Conservation (phyloP, 2,329 filamentous ascomycete genomes). For the Pezicula rhizophila region DNA sequence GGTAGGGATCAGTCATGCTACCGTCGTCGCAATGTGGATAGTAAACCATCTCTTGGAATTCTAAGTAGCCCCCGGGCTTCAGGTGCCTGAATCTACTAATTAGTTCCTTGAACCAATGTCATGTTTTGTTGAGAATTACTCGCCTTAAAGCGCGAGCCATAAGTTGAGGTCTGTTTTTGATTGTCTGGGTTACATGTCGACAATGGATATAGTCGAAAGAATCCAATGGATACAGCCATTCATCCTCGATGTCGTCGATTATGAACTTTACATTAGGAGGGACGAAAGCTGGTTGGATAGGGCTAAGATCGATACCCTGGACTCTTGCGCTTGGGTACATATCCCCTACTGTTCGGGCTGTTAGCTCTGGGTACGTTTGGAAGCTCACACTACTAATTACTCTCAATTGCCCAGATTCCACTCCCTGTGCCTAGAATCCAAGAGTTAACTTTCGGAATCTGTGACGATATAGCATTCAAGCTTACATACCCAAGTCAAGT, state of each 20-base stretch:
- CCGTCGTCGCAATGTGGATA: constrained; percentile 36
- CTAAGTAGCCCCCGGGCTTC: constrained; percentile 41
- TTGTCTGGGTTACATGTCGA: constrained; percentile 27
- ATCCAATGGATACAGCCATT: constrained; percentile 37
- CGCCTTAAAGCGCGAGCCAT: constrained; percentile 11
- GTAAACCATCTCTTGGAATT: constrained; percentile 38
- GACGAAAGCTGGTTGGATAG: constrained; percentile 59
- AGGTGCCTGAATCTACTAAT: constrained; percentile 17
- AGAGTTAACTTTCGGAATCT: no score
- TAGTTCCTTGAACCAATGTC: background rate
- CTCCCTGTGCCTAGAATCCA: constrained; percentile 40
- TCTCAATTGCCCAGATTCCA: constrained; percentile 56
- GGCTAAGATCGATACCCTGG: constrained; percentile 59
- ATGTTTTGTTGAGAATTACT: constrained; percentile 15
- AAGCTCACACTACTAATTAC: no score
- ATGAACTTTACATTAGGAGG: constrained; percentile 70
- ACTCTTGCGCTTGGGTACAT: constrained; percentile 52
- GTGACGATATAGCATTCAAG: no score
- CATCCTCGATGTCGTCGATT: constrained; percentile 37
- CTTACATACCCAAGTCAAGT: constrained; percentile 9
- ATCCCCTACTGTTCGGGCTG: constrained; percentile 41
- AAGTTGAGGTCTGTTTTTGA: constrained; percentile 17
- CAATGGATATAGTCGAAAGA: constrained; percentile 56
- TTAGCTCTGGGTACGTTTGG: no score
- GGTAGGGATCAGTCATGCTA: constrained; percentile 24